Percentiles rank a stretch among this genome's conserved stretches.
Conservation (phyloP, 1,284 basidiomycete genomes). For the Fistulina hepatica region DNA sequence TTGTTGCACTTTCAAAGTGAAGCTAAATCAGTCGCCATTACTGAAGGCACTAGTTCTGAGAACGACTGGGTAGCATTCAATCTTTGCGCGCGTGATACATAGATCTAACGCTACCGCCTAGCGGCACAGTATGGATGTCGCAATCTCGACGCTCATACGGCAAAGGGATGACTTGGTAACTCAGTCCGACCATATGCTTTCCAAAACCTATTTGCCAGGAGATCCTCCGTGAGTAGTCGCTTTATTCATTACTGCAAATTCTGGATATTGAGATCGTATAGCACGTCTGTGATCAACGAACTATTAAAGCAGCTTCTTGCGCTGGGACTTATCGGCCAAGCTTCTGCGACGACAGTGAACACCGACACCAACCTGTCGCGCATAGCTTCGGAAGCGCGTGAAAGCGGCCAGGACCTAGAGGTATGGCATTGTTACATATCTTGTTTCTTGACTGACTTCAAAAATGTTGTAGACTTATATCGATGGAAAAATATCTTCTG, state of each 20-base stretch:
- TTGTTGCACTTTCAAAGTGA: conserved; percentile 40
- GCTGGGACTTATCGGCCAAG: conserved; percentile 43
- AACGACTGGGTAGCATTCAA: conserved; percentile 44
- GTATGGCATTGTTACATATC: conserved; percentile 25
- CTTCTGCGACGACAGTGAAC: conserved; percentile 35
- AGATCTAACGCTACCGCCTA: too few relatives aligned
- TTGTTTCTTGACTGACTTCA: conserved; percentile 2
- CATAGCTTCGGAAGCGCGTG: conserved; percentile 46
- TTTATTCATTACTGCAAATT: too few relatives aligned
- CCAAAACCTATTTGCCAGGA: too few relatives aligned
- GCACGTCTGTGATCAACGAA: conserved; percentile 42
- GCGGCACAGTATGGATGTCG: too few relatives aligned
- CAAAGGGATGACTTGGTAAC: conserved; percentile 35
- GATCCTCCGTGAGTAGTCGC: too few relatives aligned
- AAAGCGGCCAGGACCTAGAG: conserved; percentile 41
- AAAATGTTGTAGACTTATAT: conserved; percentile 40
- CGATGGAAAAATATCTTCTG: conserved; percentile 46
- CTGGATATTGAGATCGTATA: conserved; percentile 21
- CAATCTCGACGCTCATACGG: conserved; percentile 35
- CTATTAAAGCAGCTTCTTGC: conserved; percentile 47
- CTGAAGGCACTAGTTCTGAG: conserved; percentile 36
- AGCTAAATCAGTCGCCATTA: conserved; percentile 28
- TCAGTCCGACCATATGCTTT: conserved; percentile 14
- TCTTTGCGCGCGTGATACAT: too few relatives aligned
- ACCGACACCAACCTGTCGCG: conserved; percentile 38